A percentile compares a stretch with the other conserved stretches of the same genome.
Conservation (phyloP, 176 grass and related monocot genomes). For the Lolium multiflorum region DNA sequence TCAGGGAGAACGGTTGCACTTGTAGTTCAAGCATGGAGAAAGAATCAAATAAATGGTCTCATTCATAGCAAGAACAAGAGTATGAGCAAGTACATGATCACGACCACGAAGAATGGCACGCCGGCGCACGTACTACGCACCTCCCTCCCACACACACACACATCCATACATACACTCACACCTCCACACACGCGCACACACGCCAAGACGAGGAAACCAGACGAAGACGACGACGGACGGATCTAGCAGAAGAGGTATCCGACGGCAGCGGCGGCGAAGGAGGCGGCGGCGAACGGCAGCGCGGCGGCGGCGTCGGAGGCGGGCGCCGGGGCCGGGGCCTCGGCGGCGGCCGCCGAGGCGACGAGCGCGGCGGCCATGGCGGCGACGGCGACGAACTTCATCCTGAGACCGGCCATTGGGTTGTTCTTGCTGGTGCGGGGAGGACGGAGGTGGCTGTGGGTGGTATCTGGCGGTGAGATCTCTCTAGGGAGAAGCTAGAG, state of each 20-base stretch:
- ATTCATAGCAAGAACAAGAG: conserved; percentile 29
- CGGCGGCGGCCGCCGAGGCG: conserved; percentile 40
- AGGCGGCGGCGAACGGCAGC: conserved; percentile 51
- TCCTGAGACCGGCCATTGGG: conserved; percentile 55
- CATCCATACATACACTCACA: conserved; percentile 42
- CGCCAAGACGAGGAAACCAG: neutral
- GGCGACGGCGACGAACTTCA: conserved; percentile 54
- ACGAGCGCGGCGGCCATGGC: conserved; percentile 57
- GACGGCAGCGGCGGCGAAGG: conserved; percentile 51
- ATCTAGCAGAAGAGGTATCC: conserved; percentile 70
- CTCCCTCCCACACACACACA: neutral
- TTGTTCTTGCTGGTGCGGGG: neutral
- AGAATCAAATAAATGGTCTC: conserved; percentile 74
- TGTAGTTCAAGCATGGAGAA: conserved; percentile 1
- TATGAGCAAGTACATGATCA: conserved; percentile 31
- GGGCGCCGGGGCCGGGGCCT: conserved; percentile 58
- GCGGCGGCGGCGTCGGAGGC: conserved; percentile 44
- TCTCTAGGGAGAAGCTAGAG: conserved; percentile 42
- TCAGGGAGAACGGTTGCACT: neutral
- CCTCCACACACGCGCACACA: neutral
- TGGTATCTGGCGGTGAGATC: conserved; percentile 36
- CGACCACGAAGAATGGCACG: conserved; percentile 44
- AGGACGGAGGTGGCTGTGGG: neutral
- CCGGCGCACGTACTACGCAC: conserved; percentile 30
- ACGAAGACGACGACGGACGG: neutral